Evolutionary conservation across 257 asterid genomes (phyloP), one percentile per base, ranked within the genome.

Genomic region (Solanum chilense): DNA sequence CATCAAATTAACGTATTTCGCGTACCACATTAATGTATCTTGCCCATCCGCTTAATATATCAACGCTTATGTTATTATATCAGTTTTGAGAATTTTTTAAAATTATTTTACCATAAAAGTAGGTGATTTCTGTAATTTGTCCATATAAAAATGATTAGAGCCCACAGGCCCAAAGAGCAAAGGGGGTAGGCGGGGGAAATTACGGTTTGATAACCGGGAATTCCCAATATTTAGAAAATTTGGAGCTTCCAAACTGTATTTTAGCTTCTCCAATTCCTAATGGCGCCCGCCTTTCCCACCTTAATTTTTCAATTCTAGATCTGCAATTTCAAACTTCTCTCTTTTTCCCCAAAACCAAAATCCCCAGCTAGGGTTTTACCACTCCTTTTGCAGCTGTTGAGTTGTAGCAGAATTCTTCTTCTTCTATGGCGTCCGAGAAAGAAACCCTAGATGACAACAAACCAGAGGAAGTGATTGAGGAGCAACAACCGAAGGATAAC

Each of bases 371-470:
- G 68, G 85, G 85, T 80, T 80, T 47, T 27, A 49, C 27, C 41
- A 47, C 44, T 41, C 33, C 2, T 3, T 41, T 31, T 41, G 29
- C 35, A 41, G 82, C 77, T 25, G n/a, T 16, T 3, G 14, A 14
- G 62, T 75, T 39, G 82, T 45, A 56, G 25, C 20, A 78, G 23
- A 16, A 21, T 18, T 33, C 84, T 35, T 29, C 44, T 27, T 23
- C 87, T 35, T 25, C 84, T 69, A 93, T 93, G 96, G 91, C 89
- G 77, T 85, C 95, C 11, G 93, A 90, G 16, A 90, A 90, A 86
- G 92, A 90, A 89, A 83, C 88, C 49, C 33, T 88, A 73, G 91
- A 84, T 25, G 93, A 87, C 87, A 62, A 86, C 85, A 91, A 85
- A 89, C 87, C 89, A 45, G 89, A 87, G 9, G 90, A 82, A 60